A percentile compares a stretch with the other conserved stretches of the same genome.
Evolutionary conservation across 495 filamentous ascomycete genomes (phyloP).

Genomic region (Letharia lupina): DNA sequence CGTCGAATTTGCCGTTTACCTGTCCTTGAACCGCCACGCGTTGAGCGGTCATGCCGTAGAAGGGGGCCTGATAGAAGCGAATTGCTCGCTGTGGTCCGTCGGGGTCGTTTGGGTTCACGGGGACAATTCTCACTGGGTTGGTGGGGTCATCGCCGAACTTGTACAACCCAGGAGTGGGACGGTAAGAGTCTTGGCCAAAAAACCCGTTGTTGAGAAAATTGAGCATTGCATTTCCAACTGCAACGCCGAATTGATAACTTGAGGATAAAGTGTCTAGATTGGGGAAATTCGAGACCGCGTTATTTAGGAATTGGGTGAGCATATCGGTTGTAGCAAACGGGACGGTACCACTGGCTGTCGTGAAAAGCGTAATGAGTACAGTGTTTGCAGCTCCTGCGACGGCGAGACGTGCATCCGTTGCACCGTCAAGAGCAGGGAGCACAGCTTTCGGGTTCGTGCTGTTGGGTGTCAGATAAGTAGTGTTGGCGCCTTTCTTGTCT

Average conservation of each 20-base stretch:
- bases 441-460: constrained; percentile 11
- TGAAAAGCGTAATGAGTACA: constrained; percentile 27
- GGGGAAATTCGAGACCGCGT: background rate
- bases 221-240: constrained; percentile 27
- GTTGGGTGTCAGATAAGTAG: constrained; percentile 23
- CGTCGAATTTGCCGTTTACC: constrained; percentile 18
- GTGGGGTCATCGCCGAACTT: constrained; percentile 32
- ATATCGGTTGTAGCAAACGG: background rate
- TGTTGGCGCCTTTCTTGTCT: constrained; percentile 12
- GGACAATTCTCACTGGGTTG: constrained; percentile 29
- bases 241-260: constrained; percentile 28
- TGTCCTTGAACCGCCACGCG: constrained; percentile 28
- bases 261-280: constrained; percentile 23
- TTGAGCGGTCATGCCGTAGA: constrained; percentile 28
- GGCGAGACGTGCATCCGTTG: constrained; percentile 25
- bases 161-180: constrained; percentile 23
- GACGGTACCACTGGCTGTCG: background rate
- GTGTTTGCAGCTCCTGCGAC: constrained; percentile 30
- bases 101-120: constrained; percentile 30
- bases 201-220: constrained; percentile 22
- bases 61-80: constrained; percentile 26
- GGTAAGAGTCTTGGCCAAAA: constrained; percentile 22
- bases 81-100: constrained; percentile 24
- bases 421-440: constrained; percentile 18
- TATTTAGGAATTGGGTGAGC: background rate